Base-by-base conservation (phyloP, 2,329 filamentous ascomycete genomes). In the Paecilomyces formosus region DNA sequence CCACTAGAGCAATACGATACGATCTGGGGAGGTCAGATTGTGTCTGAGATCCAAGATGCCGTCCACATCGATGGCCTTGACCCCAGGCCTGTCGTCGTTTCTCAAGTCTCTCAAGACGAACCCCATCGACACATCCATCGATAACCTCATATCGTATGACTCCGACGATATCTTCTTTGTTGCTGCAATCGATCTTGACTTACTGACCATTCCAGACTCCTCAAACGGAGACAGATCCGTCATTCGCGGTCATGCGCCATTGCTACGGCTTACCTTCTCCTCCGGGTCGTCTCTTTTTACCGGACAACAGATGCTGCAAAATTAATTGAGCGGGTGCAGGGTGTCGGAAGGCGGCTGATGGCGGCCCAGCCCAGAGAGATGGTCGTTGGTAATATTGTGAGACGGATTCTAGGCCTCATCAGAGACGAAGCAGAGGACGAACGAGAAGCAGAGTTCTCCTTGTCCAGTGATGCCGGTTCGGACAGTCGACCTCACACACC, bases 321-420 rank as follows among this genome's bases (percentile, higher is more conserved):
- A 67, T 85, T 99, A 55, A 85, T 97, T 60, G 84, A 88, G 66
- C 87, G 90, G 64, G 87, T 99, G 61, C 87, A 89, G 63, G 83
- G 86, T 60, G 86, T 93, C 24, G 94, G 94, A 58, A 83, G 86
- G 65, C 85, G 86, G 57, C 81, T 99, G 51, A 87, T 89, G 35
- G 85, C 88, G 57, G 92, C 94, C 7, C 91, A 96, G 68, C 93
- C 93, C 15, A 85, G 88, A 61, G 94, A 97, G 77, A 87, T 96
- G 66, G 90, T 92, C 4, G 91, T 97, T 52, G 93, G 92, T 56
- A 99, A 99, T 70, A 92, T 99, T 65, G 90, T 97, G 53, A 86
- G 92, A 61, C 87, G 94, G 62, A 89, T 97, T 2, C 79, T 99
- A 39, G 90, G 92, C 51, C 82, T 99, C 63, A 94, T 99, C 63